These are phyloP conservation scores for Intubia oerlemansii DNA, from an alignment of 2,329 filamentous ascomycete species.

Conservation along the genomic window DNA sequence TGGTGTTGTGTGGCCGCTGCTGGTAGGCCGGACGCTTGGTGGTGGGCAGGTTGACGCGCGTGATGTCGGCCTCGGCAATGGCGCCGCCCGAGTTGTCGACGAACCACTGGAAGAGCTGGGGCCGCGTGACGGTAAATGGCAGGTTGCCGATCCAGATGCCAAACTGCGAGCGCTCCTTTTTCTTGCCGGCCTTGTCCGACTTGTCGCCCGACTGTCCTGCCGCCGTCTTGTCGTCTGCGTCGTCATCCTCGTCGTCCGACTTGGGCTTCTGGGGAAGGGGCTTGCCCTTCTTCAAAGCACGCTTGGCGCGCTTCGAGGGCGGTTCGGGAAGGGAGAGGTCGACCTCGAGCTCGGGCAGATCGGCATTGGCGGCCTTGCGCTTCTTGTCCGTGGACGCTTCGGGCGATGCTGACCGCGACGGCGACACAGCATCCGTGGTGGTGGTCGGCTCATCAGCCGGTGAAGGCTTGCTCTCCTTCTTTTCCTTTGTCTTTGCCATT, in stretches of 20 bases:
- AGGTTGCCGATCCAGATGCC: conserved; percentile 95
- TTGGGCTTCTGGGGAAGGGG: conserved; percentile 21
- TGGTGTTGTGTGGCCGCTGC: conserved; percentile 8
- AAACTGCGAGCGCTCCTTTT: conserved; percentile 41
- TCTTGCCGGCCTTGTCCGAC: background rate
- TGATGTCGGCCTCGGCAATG: conserved; percentile 51
- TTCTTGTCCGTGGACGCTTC: conserved; percentile 58
- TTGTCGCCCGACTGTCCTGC: no score
- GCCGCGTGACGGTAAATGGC: conserved; percentile 57
- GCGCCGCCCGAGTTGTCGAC: conserved; percentile 44
- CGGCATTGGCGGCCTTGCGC: conserved; percentile 33
- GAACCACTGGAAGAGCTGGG: conserved; percentile 63
- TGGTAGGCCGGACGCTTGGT: conserved; percentile 11
- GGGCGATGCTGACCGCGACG: background rate
- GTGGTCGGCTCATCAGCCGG: no score
- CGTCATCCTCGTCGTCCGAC: conserved; percentile 9
- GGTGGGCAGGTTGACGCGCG: conserved; percentile 57
- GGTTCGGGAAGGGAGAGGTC: conserved; percentile 80
- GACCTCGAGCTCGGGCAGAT: conserved; percentile 59
- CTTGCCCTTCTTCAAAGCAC: conserved; percentile 73
- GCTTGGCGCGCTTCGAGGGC: conserved; percentile 81
- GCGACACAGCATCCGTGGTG: background rate
- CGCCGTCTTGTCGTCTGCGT: conserved; percentile 1
- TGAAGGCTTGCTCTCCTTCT: background rate
- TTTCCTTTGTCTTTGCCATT: background rate